Percentiles rank a stretch among this genome's conserved stretches.
Conservation (phyloP, 2,329 filamentous ascomycete genomes). For the Epichloe aotearoae region DNA sequence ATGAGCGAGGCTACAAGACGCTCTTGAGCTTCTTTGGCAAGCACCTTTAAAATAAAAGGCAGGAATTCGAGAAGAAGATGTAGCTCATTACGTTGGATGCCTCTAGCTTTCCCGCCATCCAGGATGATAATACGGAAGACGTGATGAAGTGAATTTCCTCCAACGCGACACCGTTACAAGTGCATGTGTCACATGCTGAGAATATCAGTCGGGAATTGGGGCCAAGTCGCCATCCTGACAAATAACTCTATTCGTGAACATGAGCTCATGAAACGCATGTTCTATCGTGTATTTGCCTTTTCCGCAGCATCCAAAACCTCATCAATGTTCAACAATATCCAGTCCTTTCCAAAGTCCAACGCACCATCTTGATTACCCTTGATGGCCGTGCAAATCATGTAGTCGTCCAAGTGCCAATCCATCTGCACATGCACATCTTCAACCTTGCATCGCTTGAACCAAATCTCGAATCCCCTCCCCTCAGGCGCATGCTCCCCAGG, state of each 20-base stretch:
- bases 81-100: too few species aligned
- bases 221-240: not conserved
- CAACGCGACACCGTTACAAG: too few species aligned
- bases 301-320: conserved; percentile 33
- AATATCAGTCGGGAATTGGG: not conserved
- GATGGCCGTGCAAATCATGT: conserved; percentile 41
- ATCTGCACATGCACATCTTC: conserved; percentile 22
- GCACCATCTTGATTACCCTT: conserved; percentile 25
- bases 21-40: conserved; percentile 44
- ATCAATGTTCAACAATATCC: conserved; percentile 25
- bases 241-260: not conserved
- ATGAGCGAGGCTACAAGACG: conserved; percentile 46
- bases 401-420: conserved; percentile 33
- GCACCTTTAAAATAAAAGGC: conserved; percentile 24
- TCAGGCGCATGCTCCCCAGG: conserved; percentile 24
- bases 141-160: too few species aligned
- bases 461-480: conserved; percentile 15
- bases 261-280: not conserved
- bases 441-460: conserved; percentile 16
- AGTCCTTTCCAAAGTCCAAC: conserved; percentile 22
- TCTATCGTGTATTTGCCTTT: conserved; percentile 3
- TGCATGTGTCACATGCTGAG: too few species aligned
- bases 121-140: too few species aligned
- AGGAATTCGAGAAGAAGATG: too few species aligned
- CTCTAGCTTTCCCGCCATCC: too few species aligned